These are phyloP conservation scores for Talaromyces sp. DNA, from an alignment of 2,329 filamentous ascomycete species.

Conservation along the genomic window DNA sequence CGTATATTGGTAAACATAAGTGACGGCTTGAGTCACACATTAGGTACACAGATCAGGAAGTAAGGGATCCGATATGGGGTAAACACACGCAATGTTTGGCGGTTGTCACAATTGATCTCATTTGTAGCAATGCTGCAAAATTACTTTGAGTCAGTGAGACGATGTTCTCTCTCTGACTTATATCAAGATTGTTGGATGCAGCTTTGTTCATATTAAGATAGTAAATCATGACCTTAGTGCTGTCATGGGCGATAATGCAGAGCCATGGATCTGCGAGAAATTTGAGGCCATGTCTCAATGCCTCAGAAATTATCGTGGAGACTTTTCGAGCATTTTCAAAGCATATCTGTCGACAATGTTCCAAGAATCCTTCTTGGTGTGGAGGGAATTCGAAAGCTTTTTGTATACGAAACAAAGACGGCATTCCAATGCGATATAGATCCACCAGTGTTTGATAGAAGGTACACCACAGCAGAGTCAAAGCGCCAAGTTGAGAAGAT, in stretches of 20 bases:
- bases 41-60: background rate
- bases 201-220: slow-evolving; percentile 41
- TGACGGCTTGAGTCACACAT: too few relatives aligned
- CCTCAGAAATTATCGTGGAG: slow-evolving; percentile 19
- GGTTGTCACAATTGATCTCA: slow-evolving; percentile 19
- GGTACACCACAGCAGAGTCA: slow-evolving; percentile 52
- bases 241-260: slow-evolving; percentile 52
- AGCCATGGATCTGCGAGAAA: slow-evolving; percentile 49
- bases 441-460: slow-evolving; percentile 53
- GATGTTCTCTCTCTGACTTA: slow-evolving; percentile 4
- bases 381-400: slow-evolving; percentile 25
- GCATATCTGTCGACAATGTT: slow-evolving; percentile 15
- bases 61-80: too few relatives aligned
- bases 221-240: slow-evolving; percentile 53
- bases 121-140: slow-evolving; percentile 14
- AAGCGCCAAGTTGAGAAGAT: slow-evolving; percentile 51
- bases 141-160: slow-evolving; percentile 13
- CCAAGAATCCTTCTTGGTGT: slow-evolving; percentile 13
- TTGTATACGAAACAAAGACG: slow-evolving; percentile 49
- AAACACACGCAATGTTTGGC: slow-evolving; percentile 19
- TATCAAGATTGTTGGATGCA: slow-evolving; percentile 17
- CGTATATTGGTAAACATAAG: too few relatives aligned
- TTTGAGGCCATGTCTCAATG: slow-evolving; percentile 46
- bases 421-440: slow-evolving; percentile 52
- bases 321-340: slow-evolving; percentile 16